Evolutionary conservation across 345 rosid genomes (phyloP).

Genomic region (Camelina neglecta): DNA sequence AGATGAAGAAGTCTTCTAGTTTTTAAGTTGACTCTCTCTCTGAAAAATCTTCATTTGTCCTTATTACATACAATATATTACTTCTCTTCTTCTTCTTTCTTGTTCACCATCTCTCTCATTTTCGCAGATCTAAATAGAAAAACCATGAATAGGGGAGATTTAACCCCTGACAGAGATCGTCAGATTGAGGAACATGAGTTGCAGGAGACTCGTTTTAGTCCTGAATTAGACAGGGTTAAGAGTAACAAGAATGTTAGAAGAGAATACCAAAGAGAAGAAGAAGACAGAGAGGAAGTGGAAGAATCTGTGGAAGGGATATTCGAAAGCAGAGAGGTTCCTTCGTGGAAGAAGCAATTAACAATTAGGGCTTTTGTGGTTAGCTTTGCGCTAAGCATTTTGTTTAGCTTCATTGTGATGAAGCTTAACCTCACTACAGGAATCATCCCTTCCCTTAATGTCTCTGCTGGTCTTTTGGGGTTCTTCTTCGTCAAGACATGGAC

Average conservation of each 20-base stretch:
- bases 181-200: constrained; percentile 40
- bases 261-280: constrained; percentile 29
- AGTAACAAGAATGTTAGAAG: constrained; percentile 33
- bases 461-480: constrained; percentile 76
- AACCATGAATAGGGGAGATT: constrained; percentile 31
- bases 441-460: constrained; percentile 75
- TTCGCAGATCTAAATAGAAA: constrained; percentile 32
- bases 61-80: constrained; percentile 19
- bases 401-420: constrained; percentile 70
- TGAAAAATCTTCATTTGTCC: constrained; percentile 36
- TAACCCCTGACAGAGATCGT: constrained; percentile 38
- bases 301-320: constrained; percentile 57
- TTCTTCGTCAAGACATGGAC: constrained; percentile 72
- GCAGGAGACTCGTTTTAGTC: constrained; percentile 40
- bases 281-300: constrained; percentile 19
- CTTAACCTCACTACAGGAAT: constrained; percentile 73
- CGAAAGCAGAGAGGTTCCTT: constrained; percentile 53
- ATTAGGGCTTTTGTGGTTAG: constrained; percentile 67
- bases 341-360: constrained; percentile 68
- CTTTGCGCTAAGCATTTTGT: constrained; percentile 55
- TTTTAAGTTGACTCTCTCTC: constrained; percentile 37
- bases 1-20: constrained; percentile 17
- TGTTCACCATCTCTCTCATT: constrained; percentile 21
- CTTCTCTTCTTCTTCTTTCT: constrained; percentile 2
- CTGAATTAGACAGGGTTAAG: constrained; percentile 23